phyloP scores from a whole-genome alignment of 352 stramenopile genomes.

The Elongisporangium anandrum region DNA sequence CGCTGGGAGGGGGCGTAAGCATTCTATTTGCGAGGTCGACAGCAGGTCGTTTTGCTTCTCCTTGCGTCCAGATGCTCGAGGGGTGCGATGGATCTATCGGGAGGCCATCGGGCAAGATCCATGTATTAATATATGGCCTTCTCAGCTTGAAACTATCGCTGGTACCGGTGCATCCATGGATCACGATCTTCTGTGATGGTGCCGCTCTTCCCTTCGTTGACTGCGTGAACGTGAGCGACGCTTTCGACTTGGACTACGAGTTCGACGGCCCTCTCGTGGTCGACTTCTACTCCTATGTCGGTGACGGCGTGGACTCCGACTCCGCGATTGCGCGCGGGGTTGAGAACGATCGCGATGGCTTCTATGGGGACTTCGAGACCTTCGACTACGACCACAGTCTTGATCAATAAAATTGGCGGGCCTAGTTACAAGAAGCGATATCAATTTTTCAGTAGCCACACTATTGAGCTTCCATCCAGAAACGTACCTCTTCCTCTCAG shows the following conservation, averaged over 20 bases:
- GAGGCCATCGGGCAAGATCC: background rate
- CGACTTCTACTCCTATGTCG: background rate
- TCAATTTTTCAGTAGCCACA: background rate
- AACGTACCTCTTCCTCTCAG: background rate
- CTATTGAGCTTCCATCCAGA: background rate
- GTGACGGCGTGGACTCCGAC: background rate
- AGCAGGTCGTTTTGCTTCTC: background rate
- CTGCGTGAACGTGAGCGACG: background rate
- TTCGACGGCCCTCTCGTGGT: background rate
- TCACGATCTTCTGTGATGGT: background rate
- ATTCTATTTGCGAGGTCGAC: background rate
- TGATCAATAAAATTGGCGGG: no score
- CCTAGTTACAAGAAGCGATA: no score
- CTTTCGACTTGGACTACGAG: constrained; percentile 5
- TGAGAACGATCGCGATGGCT: background rate
- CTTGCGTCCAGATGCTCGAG: background rate
- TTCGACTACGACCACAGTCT: background rate
- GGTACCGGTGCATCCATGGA: background rate
- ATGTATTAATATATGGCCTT: background rate
- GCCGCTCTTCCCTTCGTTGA: background rate
- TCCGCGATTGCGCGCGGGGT: constrained; percentile 1
- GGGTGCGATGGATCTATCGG: constrained; percentile 7
- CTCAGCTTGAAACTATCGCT: background rate
- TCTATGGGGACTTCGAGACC: background rate
- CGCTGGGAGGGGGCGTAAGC: background rate